A percentile compares a stretch with the other conserved stretches of the same genome.
phyloP scores from a whole-genome alignment of 31 red algal species.

The Bonnemaisonia californica region DNA sequence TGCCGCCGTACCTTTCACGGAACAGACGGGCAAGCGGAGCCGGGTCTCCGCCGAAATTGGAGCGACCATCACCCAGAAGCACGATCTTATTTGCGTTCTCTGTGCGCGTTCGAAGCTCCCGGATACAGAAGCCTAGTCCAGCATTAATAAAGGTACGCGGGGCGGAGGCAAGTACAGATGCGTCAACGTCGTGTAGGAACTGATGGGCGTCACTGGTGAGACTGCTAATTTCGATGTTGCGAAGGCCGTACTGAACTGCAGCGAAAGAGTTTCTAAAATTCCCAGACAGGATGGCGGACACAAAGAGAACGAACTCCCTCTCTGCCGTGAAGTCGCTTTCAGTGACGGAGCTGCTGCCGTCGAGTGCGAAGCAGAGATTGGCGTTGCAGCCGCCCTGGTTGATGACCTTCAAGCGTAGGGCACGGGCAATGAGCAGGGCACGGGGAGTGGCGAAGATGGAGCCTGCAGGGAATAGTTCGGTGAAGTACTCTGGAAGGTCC shows the following conservation, averaged over 20 bases:
- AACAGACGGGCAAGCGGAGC: too few relatives aligned
- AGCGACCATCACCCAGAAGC: conserved; percentile 35
- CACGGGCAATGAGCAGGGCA: too few relatives aligned
- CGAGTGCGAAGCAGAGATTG: conserved; percentile 49
- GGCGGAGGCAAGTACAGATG: not conserved
- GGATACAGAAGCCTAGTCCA: not conserved
- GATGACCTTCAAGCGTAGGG: not conserved
- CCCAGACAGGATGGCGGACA: conserved; percentile 9
- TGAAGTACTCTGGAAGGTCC: too few relatives aligned
- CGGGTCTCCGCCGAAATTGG: conserved; percentile 31
- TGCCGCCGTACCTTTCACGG: too few relatives aligned
- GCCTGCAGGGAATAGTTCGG: too few relatives aligned
- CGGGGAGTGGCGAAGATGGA: too few relatives aligned
- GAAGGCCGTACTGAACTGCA: conserved; percentile 35
- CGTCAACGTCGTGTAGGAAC: conserved; percentile 2
- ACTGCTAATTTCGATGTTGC: not conserved
- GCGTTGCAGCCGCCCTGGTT: conserved; percentile 12
- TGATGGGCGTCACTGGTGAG: conserved; percentile 7
- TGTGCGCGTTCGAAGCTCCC: not conserved
- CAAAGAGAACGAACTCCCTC: conserved; percentile 28
- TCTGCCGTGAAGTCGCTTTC: conserved; percentile 16
- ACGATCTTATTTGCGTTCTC: too few relatives aligned
- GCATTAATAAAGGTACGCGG: conserved; percentile 27
- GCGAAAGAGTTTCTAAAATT: conserved; percentile 8
- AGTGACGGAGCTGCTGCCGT: conserved; percentile 28